Conservation (phyloP, 495 filamentous ascomycete species). For the Aspergillus mulundensis region DNA sequence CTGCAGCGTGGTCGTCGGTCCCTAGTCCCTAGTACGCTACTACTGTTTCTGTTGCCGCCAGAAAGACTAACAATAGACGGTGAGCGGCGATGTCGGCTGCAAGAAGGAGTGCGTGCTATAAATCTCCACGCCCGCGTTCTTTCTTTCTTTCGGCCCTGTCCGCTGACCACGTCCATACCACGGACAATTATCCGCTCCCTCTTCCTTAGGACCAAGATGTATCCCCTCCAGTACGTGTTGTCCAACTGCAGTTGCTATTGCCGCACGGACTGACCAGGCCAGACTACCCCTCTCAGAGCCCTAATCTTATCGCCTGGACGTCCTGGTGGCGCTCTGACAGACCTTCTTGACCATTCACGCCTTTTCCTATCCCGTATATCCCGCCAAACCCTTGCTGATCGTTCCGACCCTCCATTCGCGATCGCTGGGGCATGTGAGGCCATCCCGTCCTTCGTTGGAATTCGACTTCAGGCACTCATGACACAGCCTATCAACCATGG, state of each 20-base stretch:
- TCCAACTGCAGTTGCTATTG: background rate
- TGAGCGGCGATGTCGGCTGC: constrained; percentile 2
- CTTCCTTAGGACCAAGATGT: background rate
- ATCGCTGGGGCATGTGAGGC: constrained; percentile 18
- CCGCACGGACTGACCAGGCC: background rate
- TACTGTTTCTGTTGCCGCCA: constrained; percentile 12
- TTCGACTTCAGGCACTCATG: constrained; percentile 5
- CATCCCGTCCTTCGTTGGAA: constrained; percentile 3
- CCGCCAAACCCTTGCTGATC: constrained; percentile 14
- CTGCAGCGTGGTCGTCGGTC: constrained; percentile 4
- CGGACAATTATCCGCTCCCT: constrained; percentile 4
- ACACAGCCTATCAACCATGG: constrained; percentile 11
- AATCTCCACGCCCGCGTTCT: background rate
- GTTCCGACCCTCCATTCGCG: constrained; percentile 5
- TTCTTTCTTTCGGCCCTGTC: background rate
- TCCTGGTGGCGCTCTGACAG: constrained; percentile 5
- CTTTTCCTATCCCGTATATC: background rate
- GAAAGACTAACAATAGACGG: background rate
- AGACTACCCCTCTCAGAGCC: constrained; percentile 3
- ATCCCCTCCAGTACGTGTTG: background rate
- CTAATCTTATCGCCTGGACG: constrained; percentile 1
- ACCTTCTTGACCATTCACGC: background rate
- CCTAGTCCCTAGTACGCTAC: background rate
- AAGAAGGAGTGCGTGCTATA: background rate
- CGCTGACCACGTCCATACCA: background rate